These are phyloP conservation scores for Diaporthe sp. DNA, from an alignment of 2,329 filamentous ascomycete species.

Conservation along the genomic window DNA sequence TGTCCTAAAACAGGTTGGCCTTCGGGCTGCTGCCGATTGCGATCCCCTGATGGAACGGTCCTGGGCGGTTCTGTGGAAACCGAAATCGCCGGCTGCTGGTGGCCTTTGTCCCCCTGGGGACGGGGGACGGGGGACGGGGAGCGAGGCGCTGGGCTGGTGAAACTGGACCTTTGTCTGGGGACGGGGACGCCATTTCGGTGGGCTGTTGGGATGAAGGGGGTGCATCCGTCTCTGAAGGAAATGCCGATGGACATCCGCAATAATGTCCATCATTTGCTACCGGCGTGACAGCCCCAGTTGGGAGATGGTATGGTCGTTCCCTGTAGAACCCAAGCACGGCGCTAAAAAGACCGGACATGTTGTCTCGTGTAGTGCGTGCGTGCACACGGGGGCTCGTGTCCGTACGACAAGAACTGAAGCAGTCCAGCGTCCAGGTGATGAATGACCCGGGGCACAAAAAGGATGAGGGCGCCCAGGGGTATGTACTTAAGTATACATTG, in stretches of 20 bases:
- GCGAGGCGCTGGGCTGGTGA: conserved; percentile 6
- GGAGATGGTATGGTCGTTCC: conserved; percentile 1
- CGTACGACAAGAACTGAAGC: neutral
- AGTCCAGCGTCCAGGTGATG: neutral
- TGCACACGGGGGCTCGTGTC: conserved; percentile 1
- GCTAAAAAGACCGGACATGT: conserved; percentile 5
- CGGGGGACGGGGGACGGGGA: neutral
- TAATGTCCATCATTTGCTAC: neutral
- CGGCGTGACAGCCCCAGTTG: conserved; percentile 10
- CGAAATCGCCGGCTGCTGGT: neutral
- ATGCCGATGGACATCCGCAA: conserved; percentile 25
- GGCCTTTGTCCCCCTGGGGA: conserved; percentile 17
- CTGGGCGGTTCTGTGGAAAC: neutral
- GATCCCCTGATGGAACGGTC: neutral
- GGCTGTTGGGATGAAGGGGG: conserved; percentile 14
- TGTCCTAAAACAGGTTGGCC: neutral
- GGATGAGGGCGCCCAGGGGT: neutral
- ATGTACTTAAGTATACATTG: too few species aligned
- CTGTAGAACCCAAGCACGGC: conserved; percentile 12
- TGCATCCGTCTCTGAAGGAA: conserved; percentile 12
- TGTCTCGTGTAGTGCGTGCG: conserved; percentile 2
- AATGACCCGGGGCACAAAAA: neutral
- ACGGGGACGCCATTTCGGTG: conserved; percentile 10
- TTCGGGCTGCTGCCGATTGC: neutral
- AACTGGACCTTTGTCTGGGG: conserved; percentile 24